phyloP scores from a whole-genome alignment of 2,329 filamentous ascomycete species.

The Onygenales sp. region DNA sequence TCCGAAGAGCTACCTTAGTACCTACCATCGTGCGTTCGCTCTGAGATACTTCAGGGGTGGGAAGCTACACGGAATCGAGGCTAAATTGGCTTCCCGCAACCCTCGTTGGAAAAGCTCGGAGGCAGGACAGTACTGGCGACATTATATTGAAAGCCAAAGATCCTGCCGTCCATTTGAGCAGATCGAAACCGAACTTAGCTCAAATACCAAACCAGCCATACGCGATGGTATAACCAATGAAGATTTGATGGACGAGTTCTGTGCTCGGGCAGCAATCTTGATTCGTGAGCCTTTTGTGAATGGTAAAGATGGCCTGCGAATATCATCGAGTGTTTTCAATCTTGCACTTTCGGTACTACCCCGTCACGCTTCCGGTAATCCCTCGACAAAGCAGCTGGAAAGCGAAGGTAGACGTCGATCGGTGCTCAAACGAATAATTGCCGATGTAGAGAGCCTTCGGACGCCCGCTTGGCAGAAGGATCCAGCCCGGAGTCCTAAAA shows the following conservation, averaged over 20 bases:
- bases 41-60: slow-evolving; percentile 8
- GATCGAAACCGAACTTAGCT: background rate
- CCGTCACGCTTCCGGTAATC: no score
- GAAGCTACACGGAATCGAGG: slow-evolving; percentile 4
- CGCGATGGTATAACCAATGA: slow-evolving; percentile 1
- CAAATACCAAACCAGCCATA: background rate
- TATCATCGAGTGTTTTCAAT: background rate
- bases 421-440: background rate
- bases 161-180: background rate
- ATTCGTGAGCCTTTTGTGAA: slow-evolving; percentile 3
- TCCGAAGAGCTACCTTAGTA: slow-evolving; percentile 9
- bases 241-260: slow-evolving; percentile 7
- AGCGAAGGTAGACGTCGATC: no score
- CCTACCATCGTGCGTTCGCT: slow-evolving; percentile 8
- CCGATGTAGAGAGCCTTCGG: background rate
- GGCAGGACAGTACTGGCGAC: slow-evolving; percentile 9
- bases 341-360: no score
- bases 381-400: no score
- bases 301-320: background rate
- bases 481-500: background rate
- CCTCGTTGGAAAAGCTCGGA: slow-evolving; percentile 3
- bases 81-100: slow-evolving; percentile 2
- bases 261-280: background rate
- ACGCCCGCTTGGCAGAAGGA: background rate
- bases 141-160: background rate